These are phyloP conservation scores for Dendrostoma leiphaemia DNA, from an alignment of 2,329 filamentous ascomycete genomes.

Conservation along the genomic window DNA sequence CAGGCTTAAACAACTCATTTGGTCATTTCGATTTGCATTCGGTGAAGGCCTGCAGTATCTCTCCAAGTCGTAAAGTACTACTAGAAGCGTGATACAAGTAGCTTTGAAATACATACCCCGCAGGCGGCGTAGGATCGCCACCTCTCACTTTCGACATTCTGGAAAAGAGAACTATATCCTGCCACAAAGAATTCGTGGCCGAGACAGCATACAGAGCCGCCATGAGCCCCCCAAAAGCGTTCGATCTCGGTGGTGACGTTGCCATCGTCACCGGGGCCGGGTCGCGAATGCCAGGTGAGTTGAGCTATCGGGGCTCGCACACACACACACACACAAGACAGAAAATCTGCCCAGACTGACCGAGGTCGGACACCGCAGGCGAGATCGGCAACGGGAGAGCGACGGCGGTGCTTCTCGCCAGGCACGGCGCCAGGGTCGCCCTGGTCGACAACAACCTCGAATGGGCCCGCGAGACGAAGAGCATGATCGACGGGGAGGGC, in stretches of 20 bases:
- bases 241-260: conserved; percentile 29
- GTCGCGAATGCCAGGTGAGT: conserved; percentile 26
- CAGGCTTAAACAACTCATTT: too few relatives aligned
- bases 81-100: too few relatives aligned
- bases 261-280: conserved; percentile 32
- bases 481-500: conserved; percentile 28
- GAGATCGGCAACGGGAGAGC: conserved; percentile 30
- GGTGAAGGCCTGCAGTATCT: too few relatives aligned
- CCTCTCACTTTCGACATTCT: not conserved
- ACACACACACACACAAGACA: too few relatives aligned
- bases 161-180: too few relatives aligned
- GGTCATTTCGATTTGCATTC: too few relatives aligned
- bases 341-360: not conserved
- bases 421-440: conserved; percentile 26
- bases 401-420: conserved; percentile 27
- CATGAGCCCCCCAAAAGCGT: not conserved
- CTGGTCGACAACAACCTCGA: conserved; percentile 26
- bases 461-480: conserved; percentile 26
- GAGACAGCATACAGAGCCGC: not conserved
- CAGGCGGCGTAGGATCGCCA: not conserved
- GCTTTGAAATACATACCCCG: too few relatives aligned
- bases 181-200: too few relatives aligned
- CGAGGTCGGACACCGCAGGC: conserved; percentile 8
- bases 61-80: too few relatives aligned
- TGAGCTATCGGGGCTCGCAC: too few relatives aligned